phyloP scores from a whole-genome alignment of 805 yeast species.

The Lachancea sp. region DNA sequence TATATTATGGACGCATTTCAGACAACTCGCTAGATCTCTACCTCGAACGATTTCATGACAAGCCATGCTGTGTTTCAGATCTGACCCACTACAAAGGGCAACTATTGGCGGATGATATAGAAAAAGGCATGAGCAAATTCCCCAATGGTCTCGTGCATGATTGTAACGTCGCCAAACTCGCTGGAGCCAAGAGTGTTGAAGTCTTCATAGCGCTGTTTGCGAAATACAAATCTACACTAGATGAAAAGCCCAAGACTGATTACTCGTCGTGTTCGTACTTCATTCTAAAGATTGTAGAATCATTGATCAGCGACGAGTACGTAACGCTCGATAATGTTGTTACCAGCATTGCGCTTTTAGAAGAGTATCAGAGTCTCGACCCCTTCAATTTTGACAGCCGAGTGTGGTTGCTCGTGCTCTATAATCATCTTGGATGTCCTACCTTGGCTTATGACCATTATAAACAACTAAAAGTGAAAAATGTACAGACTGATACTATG shows the following conservation, averaged over 20 bases:
- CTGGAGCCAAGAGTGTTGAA: constrained; percentile 19
- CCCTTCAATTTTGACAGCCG: constrained; percentile 66
- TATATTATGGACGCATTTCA: constrained; percentile 16
- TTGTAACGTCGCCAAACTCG: constrained; percentile 4
- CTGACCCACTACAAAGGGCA: constrained; percentile 35
- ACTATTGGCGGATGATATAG: constrained; percentile 8
- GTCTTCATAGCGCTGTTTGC: constrained; percentile 35
- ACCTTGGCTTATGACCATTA: constrained; percentile 46
- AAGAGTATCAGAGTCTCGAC: constrained; percentile 48
- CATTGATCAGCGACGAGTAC: constrained; percentile 18
- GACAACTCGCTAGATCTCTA: constrained; percentile 36
- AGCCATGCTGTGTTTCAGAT: constrained; percentile 63
- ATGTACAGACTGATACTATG: constrained; percentile 69
- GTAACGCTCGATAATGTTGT: constrained; percentile 27
- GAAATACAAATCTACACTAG: constrained; percentile 34
- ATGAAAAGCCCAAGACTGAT: constrained; percentile 50
- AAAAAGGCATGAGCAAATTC: constrained; percentile 16
- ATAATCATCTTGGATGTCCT: constrained; percentile 50
- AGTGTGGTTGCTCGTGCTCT: constrained; percentile 64
- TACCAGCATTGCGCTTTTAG: constrained; percentile 49
- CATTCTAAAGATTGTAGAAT: constrained; percentile 47
- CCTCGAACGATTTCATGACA: constrained; percentile 42
- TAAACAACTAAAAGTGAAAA: constrained; percentile 54
- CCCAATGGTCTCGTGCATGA: constrained; percentile 43
- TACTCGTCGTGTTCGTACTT: constrained; percentile 66